These are phyloP conservation scores for Pachyrhizus erosus DNA, from an alignment of 306 rosid genomes.

Conservation along the genomic window DNA sequence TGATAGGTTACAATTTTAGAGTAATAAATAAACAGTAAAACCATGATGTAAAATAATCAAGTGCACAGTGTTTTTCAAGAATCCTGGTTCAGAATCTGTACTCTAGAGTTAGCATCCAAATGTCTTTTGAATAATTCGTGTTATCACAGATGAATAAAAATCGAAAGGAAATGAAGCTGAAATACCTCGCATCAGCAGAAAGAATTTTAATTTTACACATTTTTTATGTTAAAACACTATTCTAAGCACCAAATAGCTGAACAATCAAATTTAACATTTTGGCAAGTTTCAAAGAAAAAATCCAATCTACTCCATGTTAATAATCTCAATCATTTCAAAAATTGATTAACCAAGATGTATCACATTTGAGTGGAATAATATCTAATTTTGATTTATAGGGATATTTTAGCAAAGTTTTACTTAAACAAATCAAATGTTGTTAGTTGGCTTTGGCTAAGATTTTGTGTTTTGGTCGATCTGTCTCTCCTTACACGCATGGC, in stretches of 20 bases:
- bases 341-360: not conserved
- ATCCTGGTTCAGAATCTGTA: not conserved
- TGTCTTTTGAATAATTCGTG: not conserved
- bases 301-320: not conserved
- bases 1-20: not conserved
- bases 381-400: not conserved
- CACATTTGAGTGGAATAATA: not conserved
- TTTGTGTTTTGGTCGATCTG: not conserved
- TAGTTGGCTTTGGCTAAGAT: not conserved
- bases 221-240: not conserved
- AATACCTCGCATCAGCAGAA: not conserved
- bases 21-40: not conserved
- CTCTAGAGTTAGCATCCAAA: not conserved
- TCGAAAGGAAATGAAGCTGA: not conserved
- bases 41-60: not conserved
- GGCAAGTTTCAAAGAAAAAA: not conserved
- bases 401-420: not conserved
- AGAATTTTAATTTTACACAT: not conserved
- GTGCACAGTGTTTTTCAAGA: not conserved
- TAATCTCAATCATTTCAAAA: not conserved
- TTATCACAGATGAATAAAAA: not conserved
- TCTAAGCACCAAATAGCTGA: not conserved
- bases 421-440: not conserved
- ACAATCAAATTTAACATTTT: not conserved
- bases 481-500: not conserved